Evolutionary conservation across 768 basidiomycete species (phyloP), one percentile per base, ranked within the genome.

Genomic region (Podaxis carcinomalis): DNA sequence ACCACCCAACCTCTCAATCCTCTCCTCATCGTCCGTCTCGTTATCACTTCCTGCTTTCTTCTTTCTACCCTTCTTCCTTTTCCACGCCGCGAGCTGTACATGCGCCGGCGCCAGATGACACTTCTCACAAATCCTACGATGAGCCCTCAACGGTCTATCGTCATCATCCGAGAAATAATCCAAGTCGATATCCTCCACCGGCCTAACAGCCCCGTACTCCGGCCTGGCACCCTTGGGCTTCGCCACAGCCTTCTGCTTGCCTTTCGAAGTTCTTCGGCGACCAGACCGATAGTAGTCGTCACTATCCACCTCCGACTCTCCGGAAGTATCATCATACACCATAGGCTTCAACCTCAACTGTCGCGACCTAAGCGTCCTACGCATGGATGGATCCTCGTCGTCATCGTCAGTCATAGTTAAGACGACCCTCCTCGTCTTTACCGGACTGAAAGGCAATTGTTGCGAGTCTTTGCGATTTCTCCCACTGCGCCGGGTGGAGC

Each of bases 41-140:
- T 84, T 87, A 44, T 67, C 68, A 11, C 69, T 67, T 62, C 70
- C 74, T 23, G 73, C 76, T 63, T 73, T 79, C 68, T 73, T 81
- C 54, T 72, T 76, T 51, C 76, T 83, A 13, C 69, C 68, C 40
- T 69, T 74, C 53, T 75, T 75, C 65, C 28, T 52, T 40, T 74
- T 79, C 40, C 72, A 75, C 44, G 66, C 70, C 54, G 69, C 70
- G 53, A 89, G 66, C 42, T 80, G 75, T 36, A 76, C 64, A 67
- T 92, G 86, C 25, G 87, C 79, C 3, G 91, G 89, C 44, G 64
- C 65, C 21, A 74, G 70, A 61, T 84, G 83, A 63, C 91, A 93
- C 68, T 85, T 93, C 69, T 92, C 90, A 70, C 91, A 93, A 0
- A 81, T 71, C 47, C 72, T 64, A 51, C 89, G 80, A 72, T 93